Evolutionary conservation across 2,329 filamentous ascomycete genomes (phyloP), one percentile per base, ranked within the genome.

Genomic region (Truncatella angustata): DNA sequence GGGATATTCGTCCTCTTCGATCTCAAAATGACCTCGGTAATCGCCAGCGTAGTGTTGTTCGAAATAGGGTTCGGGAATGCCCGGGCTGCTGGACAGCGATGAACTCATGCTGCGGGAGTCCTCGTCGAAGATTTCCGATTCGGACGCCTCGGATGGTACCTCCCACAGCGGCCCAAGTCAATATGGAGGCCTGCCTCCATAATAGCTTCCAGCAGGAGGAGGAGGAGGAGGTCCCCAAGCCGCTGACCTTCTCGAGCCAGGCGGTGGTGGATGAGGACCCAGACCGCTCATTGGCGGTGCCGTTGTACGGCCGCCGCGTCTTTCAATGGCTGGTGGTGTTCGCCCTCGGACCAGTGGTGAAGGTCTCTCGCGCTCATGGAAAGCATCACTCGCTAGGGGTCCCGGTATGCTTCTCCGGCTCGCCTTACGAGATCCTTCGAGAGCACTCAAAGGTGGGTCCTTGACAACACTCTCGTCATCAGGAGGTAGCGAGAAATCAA

Each of bases 401-500:
- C 63, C 66, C n/a, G 65, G 60, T 6, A 63, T 64, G 44, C 62
- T 64, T 50, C 78, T 74, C 32, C 79, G 72, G 44, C 64, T 66
- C 32, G 67, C 66, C 63, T 80, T 81, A 48, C 78, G 73, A 28
- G 73, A 69, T 52, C 74, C 75, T 54, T 66, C 73, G 52, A 81
- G 69, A 51, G 78, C 77, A 58, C 77, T 81, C 55, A 86, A 67
- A 3, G 82, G 82, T 28, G 83, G 83, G 52, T 85, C 78, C 59
- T 79, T 80, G 32, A 87, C 81, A 14, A 72, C 71, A 2, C 77
- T 69, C 36, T 86, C 83, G 50, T 83, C 75, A 52, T 90, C 85
- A 36, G 71, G 70, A 0, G 88, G 88, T 4, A 90, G 69, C 20
- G 75, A 80, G 53, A 91, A 66, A 50, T 85, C 81, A 32, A 91